phyloP scores from a whole-genome alignment of 805 yeast species.

The Cyberlindnera maritima region DNA sequence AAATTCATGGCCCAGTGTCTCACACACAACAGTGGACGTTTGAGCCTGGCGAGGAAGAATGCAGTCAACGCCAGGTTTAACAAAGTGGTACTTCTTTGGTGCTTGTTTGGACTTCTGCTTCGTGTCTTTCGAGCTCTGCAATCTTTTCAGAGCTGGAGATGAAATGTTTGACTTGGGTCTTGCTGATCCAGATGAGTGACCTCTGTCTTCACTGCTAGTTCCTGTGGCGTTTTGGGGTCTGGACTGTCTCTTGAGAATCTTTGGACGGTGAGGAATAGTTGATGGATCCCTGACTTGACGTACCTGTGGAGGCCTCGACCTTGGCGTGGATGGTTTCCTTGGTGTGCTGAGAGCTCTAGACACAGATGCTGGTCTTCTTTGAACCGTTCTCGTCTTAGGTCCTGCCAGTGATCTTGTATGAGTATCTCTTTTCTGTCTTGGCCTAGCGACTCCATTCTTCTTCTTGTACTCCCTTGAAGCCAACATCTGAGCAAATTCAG shows the following conservation, averaged over 20 bases:
- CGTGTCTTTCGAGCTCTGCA: neutral
- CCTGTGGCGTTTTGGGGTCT: neutral
- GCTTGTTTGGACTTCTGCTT: neutral
- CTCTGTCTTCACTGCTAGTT: neutral
- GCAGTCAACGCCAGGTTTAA: slow-evolving; percentile 13
- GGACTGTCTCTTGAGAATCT: neutral
- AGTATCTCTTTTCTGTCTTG: neutral
- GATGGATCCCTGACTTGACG: neutral
- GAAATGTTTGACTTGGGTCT: too few relatives aligned
- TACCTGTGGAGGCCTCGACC: neutral
- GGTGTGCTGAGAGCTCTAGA: neutral
- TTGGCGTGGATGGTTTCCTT: neutral
- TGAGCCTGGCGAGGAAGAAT: slow-evolving; percentile 20
- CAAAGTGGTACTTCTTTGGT: slow-evolving; percentile 5
- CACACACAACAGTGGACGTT: slow-evolving; percentile 20
- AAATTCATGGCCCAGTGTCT: slow-evolving; percentile 19
- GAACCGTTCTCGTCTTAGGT: neutral
- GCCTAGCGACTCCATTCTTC: neutral
- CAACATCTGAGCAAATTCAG: slow-evolving; percentile 15
- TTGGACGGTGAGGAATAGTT: neutral
- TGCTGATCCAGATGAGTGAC: neutral
- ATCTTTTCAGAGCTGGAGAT: neutral
- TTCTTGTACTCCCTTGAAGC: slow-evolving; percentile 7
- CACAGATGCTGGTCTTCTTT: neutral
- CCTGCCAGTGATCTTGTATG: neutral